Base-by-base conservation (phyloP, 768 basidiomycete species). In the Albatrellus ellisii region DNA sequence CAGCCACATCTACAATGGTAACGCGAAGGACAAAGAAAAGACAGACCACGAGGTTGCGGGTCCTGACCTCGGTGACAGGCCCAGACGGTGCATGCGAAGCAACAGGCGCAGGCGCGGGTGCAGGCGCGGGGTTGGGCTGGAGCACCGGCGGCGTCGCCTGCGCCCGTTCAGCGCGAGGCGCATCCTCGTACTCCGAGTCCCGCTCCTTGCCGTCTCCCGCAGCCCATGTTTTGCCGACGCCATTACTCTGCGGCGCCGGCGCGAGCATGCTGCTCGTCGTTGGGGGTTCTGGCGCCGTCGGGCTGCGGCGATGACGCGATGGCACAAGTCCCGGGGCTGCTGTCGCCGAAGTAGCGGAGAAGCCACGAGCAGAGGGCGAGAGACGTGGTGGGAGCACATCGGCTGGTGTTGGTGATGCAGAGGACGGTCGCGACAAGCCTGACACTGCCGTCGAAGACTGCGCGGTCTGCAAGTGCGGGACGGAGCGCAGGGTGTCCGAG, bases 401-500 rank as follows among this genome's bases (percentile, higher is more conserved):
- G 17, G 75, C 64, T 4, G 67, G 67, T 1, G 79, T 79, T 1
- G 80, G 79, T 8, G 66, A 67, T 14, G 72, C 71, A n/a, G 62
- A 56, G 18, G 24, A 26, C 25, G 38, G 15, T 7, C 26, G 38
- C 38, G 38, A 31, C 29, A 17, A 31, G 14, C 29, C 29, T 31
- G 12, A 17, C 4, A 31, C 29, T 31, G 17, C 29, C 14, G 29
- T 3, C 34, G 34, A 29, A 11, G 22, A 11, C 9, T 39, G 26
- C 32, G 35, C 42, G 3, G 37, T 12, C 34, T 39, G 46, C 3
- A 7, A 27, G 26, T 26, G 39, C 26, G 46, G 42, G n/a, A 39
- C 56, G 6, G 65, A 70, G 34, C 78, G 79, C 22, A 85, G 61
- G 0, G 84, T 86, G 47, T 88, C 84, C 0, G 84, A 86, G 44